phyloP scores from a whole-genome alignment of 306 rosid species.

The Quercus ilex region DNA sequence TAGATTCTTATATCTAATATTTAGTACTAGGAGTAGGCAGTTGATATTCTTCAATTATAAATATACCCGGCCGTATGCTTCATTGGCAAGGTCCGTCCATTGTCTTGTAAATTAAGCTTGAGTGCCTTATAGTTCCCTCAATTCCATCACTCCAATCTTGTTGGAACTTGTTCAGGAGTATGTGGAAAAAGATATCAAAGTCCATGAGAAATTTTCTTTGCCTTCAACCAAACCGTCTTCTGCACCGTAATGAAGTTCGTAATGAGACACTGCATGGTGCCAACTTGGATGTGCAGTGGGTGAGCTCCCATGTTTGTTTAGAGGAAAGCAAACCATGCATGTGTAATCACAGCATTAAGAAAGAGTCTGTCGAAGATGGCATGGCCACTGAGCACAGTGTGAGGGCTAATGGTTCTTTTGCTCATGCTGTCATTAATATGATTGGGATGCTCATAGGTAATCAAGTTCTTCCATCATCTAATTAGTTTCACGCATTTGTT shows the following conservation, averaged over 20 bases:
- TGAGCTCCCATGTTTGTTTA: constrained; percentile 35
- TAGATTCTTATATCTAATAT: background rate
- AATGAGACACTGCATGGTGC: constrained; percentile 27
- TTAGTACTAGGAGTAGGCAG: background rate
- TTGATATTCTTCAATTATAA: background rate
- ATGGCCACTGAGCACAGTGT: constrained; percentile 15
- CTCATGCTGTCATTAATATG: constrained; percentile 71
- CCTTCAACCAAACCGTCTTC: constrained; percentile 16
- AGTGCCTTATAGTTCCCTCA: background rate
- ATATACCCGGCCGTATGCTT: background rate
- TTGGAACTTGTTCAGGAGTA: background rate
- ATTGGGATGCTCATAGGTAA: constrained; percentile 80
- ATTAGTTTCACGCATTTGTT: background rate
- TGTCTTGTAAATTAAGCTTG: background rate
- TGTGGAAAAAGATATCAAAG: constrained; percentile 31
- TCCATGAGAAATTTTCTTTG: background rate
- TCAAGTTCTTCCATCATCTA: background rate
- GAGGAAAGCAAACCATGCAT: constrained; percentile 45
- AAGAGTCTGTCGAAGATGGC: constrained; percentile 2
- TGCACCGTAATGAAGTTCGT: constrained; percentile 22
- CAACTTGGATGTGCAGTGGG: constrained; percentile 18
- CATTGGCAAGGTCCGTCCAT: background rate
- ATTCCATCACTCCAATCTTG: background rate
- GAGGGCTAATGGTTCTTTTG: constrained; percentile 46
- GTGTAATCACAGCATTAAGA: constrained; percentile 27